Percentiles rank a stretch among this genome's conserved stretches.
These are phyloP conservation scores for Pulveroboletus sp. DNA, from an alignment of 768 basidiomycete species.

Conservation along the genomic window DNA sequence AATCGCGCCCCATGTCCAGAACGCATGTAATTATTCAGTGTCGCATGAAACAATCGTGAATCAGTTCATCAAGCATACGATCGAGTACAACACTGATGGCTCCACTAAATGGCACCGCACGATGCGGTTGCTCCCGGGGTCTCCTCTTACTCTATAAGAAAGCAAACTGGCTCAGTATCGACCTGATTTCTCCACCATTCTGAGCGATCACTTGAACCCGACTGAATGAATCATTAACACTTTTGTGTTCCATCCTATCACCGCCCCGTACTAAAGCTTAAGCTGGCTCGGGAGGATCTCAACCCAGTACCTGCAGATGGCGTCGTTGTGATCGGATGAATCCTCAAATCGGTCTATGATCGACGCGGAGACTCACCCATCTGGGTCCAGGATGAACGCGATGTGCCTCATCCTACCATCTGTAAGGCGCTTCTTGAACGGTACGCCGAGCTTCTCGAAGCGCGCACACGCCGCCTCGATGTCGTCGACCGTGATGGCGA, in stretches of 20 bases:
- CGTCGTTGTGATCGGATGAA: background rate
- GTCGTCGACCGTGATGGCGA: slow-evolving; percentile 80
- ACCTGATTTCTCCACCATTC: no score
- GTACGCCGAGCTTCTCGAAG: slow-evolving; percentile 74
- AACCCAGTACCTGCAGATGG: slow-evolving; percentile 51
- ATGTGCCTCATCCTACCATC: slow-evolving; percentile 87
- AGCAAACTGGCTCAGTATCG: no score
- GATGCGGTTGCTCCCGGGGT: no score
- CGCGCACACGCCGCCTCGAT: slow-evolving; percentile 79
- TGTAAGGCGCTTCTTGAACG: slow-evolving; percentile 81
- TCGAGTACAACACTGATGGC: no score
- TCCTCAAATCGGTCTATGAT: background rate
- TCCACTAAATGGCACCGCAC: no score
- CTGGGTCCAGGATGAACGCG: slow-evolving; percentile 82
- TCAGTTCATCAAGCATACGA: no score
- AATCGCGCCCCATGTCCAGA: no score
- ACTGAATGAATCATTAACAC: no score
- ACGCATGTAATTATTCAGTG: no score
- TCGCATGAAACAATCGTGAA: no score
- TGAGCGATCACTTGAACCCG: no score
- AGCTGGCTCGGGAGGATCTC: slow-evolving; percentile 45
- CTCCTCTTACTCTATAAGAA: no score
- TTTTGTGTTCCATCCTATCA: background rate
- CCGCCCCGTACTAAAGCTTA: slow-evolving; percentile 16
- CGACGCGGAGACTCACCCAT: slow-evolving; percentile 51